A percentile compares a stretch with the other conserved stretches of the same genome.
These are phyloP conservation scores for Ganoderma lingzhi DNA, from an alignment of 1,284 basidiomycete genomes.

Conservation along the genomic window DNA sequence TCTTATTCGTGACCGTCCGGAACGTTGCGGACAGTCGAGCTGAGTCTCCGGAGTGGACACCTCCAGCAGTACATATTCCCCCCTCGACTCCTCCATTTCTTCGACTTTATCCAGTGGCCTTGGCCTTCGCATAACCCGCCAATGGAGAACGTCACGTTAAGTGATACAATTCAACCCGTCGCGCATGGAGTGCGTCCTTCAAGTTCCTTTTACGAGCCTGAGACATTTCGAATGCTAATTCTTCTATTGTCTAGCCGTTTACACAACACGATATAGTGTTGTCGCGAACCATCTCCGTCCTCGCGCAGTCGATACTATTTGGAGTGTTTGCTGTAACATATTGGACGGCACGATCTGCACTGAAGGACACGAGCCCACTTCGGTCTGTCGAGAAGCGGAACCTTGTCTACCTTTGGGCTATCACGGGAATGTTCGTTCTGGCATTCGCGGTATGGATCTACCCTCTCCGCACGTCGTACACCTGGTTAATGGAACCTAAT, in stretches of 20 bases:
- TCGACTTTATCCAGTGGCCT: not conserved
- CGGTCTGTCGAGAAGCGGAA: conserved; percentile 1
- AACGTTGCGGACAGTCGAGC: not conserved
- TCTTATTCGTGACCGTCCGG: not conserved
- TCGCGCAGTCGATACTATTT: not conserved
- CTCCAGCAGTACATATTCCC: not conserved
- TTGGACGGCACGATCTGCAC: not conserved
- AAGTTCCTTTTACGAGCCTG: not conserved
- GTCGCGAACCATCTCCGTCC: not conserved
- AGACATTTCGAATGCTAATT: not conserved
- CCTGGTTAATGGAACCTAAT: not conserved
- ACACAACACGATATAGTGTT: not conserved
- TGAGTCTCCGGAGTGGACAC: too few relatives aligned
- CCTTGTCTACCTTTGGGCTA: not conserved
- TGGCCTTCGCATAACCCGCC: not conserved
- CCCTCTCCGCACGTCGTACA: not conserved
- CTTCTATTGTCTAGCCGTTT: not conserved
- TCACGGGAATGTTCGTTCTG: not conserved
- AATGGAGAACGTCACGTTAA: not conserved
- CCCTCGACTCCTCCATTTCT: too few relatives aligned
- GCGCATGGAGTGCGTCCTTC: not conserved
- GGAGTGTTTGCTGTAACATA: not conserved
- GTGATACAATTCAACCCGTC: not conserved
- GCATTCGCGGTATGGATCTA: not conserved
- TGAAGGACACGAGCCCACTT: not conserved